Percentiles rank a stretch among this genome's conserved stretches.
Evolutionary conservation across 352 stramenopile species (phyloP).

Genomic region (Globisporangium spiculum): DNA sequence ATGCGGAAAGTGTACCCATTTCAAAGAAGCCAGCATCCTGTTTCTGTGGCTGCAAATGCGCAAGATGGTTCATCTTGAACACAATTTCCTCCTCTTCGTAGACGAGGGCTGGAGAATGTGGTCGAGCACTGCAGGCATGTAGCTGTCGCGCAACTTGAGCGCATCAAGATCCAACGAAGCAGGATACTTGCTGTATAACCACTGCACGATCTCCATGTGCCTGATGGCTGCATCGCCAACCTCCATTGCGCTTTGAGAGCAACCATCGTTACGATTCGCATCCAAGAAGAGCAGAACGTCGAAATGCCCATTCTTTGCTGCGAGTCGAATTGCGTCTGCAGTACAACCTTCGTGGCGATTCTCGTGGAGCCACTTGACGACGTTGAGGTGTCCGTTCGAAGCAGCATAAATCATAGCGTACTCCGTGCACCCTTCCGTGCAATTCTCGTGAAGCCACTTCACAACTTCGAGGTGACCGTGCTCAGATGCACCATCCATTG

Average conservation of each 20-base stretch:
- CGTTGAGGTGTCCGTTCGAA: not conserved
- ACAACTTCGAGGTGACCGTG: not conserved
- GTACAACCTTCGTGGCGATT: not conserved
- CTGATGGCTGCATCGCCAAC: not conserved
- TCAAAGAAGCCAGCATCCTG: too few species aligned
- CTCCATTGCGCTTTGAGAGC: not conserved
- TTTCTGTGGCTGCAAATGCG: not conserved
- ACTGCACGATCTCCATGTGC: conserved; percentile 1
- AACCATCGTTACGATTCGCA: not conserved
- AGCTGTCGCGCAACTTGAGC: not conserved
- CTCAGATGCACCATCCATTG: not conserved
- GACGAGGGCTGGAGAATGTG: not conserved
- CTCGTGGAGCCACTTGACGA: conserved; percentile 1
- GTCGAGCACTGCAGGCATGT: not conserved
- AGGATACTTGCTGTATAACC: not conserved
- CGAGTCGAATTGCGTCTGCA: not conserved
- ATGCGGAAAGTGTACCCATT: not conserved
- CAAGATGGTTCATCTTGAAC: not conserved
- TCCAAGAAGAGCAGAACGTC: not conserved
- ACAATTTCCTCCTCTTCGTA: not conserved
- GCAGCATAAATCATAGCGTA: not conserved
- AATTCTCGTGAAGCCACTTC: not conserved
- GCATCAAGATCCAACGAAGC: not conserved
- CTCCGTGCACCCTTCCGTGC: not conserved
- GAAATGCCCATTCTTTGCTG: not conserved